A percentile compares a stretch with the other conserved stretches of the same genome.
phyloP scores from a whole-genome alignment of 306 rosid species.

The Quercus rubra region DNA sequence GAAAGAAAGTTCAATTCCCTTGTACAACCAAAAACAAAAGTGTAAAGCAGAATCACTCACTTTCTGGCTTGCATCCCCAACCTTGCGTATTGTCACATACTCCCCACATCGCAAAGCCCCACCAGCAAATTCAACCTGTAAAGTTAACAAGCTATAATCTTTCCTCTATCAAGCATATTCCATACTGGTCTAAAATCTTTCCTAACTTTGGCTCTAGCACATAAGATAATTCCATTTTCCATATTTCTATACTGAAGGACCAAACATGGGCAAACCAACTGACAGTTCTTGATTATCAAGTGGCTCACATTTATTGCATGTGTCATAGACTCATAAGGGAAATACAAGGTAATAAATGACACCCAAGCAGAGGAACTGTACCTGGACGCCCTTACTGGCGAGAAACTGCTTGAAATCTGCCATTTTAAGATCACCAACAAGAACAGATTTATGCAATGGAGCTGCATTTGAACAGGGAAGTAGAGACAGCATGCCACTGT shows the following conservation, averaged over 20 bases:
- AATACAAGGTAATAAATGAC: background rate
- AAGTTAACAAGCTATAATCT: conserved; percentile 8
- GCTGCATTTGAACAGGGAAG: conserved; percentile 64
- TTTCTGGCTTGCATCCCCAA: conserved; percentile 90
- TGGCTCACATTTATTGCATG: background rate
- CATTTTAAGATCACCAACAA: conserved; percentile 91
- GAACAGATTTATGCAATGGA: conserved; percentile 79
- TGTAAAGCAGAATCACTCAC: conserved; percentile 36
- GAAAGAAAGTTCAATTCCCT: background rate
- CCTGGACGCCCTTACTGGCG: conserved; percentile 87
- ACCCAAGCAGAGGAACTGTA: conserved; percentile 10
- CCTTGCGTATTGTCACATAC: conserved; percentile 81
- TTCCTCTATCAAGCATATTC: background rate
- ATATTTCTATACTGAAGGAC: background rate
- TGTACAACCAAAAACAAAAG: conserved; percentile 6
- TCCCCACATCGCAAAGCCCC: conserved; percentile 96
- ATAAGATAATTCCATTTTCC: conserved; percentile 1
- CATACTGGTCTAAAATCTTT: background rate
- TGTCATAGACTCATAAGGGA: background rate
- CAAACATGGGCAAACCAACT: conserved; percentile 8
- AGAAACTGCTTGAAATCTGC: conserved; percentile 95
- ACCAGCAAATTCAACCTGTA: conserved; percentile 78
- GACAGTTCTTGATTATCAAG: background rate
- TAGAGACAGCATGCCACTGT: conserved; percentile 51
- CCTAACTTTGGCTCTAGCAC: conserved; percentile 5